Conservation (phyloP, 176 grass and related monocot genomes). For the Phragmites australis region DNA sequence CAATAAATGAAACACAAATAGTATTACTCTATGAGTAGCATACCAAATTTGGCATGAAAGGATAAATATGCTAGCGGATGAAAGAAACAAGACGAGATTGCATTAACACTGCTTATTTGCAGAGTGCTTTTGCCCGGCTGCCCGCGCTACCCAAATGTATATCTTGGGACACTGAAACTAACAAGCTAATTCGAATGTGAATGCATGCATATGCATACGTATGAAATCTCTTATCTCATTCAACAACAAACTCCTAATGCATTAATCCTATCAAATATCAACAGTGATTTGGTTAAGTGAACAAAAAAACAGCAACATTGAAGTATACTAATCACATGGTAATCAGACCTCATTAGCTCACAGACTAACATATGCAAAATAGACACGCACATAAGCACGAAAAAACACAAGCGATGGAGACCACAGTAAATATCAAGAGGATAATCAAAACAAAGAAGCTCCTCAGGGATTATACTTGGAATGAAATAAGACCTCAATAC, state of each 20-base stretch:
- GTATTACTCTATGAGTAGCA: background rate
- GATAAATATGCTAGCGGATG: background rate
- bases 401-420: constrained; percentile 18
- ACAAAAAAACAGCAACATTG: background rate
- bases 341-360: background rate
- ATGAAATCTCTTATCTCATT: background rate
- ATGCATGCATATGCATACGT: background rate
- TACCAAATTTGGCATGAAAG: background rate
- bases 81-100: background rate
- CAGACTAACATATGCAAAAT: background rate
- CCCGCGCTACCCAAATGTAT: background rate
- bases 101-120: background rate
- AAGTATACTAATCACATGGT: background rate
- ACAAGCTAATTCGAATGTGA: constrained; percentile 3
- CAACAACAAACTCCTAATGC: background rate
- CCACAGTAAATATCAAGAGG: constrained; percentile 18
- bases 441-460: constrained; percentile 29
- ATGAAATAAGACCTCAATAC: constrained; percentile 40
- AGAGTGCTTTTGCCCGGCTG: background rate
- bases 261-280: background rate
- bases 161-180: background rate
- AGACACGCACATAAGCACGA: constrained; percentile 8
- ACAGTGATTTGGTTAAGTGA: background rate
- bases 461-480: background rate
- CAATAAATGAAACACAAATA: background rate